A percentile compares a stretch with the other conserved stretches of the same genome.
phyloP scores from a whole-genome alignment of 768 basidiomycete genomes.

The Trametes coccinea region DNA sequence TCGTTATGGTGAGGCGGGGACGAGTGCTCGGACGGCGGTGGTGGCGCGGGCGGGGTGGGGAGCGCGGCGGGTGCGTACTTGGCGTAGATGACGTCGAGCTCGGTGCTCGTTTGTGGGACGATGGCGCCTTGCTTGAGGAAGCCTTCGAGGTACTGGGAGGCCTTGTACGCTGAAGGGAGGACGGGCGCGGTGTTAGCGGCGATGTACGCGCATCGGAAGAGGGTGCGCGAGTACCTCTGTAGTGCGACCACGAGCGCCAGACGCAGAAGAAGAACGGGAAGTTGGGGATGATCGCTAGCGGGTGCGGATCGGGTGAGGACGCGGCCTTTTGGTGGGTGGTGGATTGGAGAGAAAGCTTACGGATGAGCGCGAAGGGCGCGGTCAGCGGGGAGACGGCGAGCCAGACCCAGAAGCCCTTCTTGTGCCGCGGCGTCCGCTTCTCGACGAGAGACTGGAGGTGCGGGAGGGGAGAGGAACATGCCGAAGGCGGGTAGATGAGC shows the following conservation, averaged over 20 bases:
- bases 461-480: slow-evolving; percentile 35
- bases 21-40: slow-evolving; percentile 6
- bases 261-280: slow-evolving; percentile 83
- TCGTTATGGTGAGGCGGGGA: not conserved
- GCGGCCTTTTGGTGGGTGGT: not conserved
- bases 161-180: slow-evolving; percentile 56
- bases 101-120: slow-evolving; percentile 51
- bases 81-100: slow-evolving; percentile 60
- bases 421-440: slow-evolving; percentile 61
- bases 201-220: not conserved
- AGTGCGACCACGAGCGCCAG: slow-evolving; percentile 87
- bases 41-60: slow-evolving; percentile 1
- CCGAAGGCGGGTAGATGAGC: slow-evolving; percentile 51
- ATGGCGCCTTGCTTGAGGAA: slow-evolving; percentile 59
- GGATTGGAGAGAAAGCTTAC: slow-evolving; percentile 44
- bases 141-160: slow-evolving; percentile 64
- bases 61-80: slow-evolving; percentile 29
- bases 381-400: slow-evolving; percentile 68
- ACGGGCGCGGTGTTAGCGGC: not conserved
- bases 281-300: slow-evolving; percentile 75
- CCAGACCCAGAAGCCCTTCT: slow-evolving; percentile 67
- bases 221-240: slow-evolving; percentile 50
- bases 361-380: slow-evolving; percentile 74
- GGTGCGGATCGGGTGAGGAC: not conserved
- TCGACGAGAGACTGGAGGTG: slow-evolving; percentile 55